These are phyloP conservation scores for Rhododendron ovatum DNA, from an alignment of 148 eudicot genomes.

Conservation along the genomic window DNA sequence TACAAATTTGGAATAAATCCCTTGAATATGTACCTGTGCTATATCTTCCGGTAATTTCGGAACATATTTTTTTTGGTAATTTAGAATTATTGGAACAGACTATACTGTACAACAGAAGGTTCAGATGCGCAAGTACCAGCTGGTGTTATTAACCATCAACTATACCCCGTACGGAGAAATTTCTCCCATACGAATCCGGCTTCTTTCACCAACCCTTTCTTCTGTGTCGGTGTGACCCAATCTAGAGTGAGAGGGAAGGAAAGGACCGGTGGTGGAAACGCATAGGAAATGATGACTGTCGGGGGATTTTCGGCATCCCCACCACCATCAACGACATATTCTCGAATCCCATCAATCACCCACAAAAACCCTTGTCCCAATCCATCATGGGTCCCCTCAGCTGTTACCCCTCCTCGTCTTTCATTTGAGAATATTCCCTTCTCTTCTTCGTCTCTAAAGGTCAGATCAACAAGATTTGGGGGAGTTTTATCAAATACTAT, in stretches of 20 bases:
- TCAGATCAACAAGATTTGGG: neutral
- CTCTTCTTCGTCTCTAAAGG: constrained; percentile 2
- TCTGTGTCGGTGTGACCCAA: neutral
- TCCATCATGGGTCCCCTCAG: neutral
- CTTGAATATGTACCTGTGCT: no score
- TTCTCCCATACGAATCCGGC: no score
- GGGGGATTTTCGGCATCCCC: constrained; percentile 18
- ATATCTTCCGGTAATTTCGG: no score
- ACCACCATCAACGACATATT: constrained; percentile 3
- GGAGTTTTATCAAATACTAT: neutral
- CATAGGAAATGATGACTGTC: neutral
- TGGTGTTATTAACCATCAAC: no score
- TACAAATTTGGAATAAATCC: no score
- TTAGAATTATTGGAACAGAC: no score
- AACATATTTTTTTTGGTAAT: no score
- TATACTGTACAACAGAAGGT: no score
- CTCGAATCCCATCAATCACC: neutral
- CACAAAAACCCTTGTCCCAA: constrained; percentile 2
- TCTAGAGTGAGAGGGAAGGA: neutral
- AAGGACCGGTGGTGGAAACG: neutral
- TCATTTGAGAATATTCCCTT: constrained; percentile 3
- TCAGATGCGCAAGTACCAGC: no score
- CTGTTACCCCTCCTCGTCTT: neutral
- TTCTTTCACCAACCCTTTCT: neutral
- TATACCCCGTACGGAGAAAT: no score